Evolutionary conservation across 495 filamentous ascomycete species (phyloP).

Genomic region (Podospora anserina): DNA sequence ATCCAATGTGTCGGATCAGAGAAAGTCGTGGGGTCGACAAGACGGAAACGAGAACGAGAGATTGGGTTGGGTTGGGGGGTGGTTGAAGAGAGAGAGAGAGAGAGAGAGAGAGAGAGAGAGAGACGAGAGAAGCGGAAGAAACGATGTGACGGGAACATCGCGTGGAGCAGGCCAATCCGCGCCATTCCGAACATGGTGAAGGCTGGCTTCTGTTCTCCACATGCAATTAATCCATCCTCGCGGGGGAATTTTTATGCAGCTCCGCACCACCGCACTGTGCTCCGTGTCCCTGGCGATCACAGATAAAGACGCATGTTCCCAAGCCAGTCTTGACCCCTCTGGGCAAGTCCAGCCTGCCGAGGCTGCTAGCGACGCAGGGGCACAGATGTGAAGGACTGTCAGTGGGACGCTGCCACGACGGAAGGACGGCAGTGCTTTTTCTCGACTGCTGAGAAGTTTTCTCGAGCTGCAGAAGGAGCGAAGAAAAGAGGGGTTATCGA

Average conservation of each 20-base stretch:
- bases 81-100: slow-evolving; percentile 7
- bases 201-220: neutral
- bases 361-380: slow-evolving; percentile 12
- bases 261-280: slow-evolving; percentile 1
- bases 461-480: neutral
- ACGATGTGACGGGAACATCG: slow-evolving; percentile 5
- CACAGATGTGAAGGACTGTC: slow-evolving; percentile 1
- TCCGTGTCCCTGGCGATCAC: slow-evolving; percentile 19
- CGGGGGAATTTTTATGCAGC: neutral
- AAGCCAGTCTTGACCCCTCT: slow-evolving; percentile 1
- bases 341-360: neutral
- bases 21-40: slow-evolving; percentile 9
- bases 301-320: slow-evolving; percentile 3
- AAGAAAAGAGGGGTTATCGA: neutral
- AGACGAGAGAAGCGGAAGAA: slow-evolving; percentile 11
- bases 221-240: neutral
- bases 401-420: slow-evolving; percentile 5
- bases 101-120: neutral
- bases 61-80: neutral
- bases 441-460: neutral
- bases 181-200: neutral
- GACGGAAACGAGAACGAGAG: neutral
- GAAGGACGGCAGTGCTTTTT: slow-evolving; percentile 2
- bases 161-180: slow-evolving; percentile 5
- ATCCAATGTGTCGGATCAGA: slow-evolving; percentile 4